Evolutionary conservation across 2,329 filamentous ascomycete genomes (phyloP), one percentile per base, ranked within the genome.

Genomic region (Trichoderma pleuroti): DNA sequence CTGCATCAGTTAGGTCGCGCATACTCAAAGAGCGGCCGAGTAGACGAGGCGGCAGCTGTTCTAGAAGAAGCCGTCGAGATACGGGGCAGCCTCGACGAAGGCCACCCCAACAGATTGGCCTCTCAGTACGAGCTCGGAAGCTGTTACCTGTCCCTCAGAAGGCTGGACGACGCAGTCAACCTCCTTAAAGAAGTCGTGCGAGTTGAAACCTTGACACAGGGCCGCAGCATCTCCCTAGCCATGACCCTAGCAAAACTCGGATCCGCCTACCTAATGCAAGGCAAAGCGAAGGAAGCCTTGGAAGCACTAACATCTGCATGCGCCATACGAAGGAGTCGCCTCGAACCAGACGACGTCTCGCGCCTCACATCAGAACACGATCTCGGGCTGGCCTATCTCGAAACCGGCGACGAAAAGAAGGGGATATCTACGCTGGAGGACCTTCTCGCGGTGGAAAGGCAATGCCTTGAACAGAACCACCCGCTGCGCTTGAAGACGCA

Each of bases 41-140:
- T 32, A 4, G 11, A 14, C 4, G 59, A 64, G 3, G 63, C 56
- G 6, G 10, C 64, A 21, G 21, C 10, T 18, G 10, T 56, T 32
- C 30, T 69, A 10, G 66, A 61, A 21, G 54, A 70, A 4, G 65
- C 61, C 1, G 46, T 71, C 12, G n/a, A 39, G 10, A 12, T 62
- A 21, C 36, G 49, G 4, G 14, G 8, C 24, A 21, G 24, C 11
- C 42, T 59, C 16, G 57, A 63, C 18, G 34, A 69, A 18, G 36
- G 39, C 5, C 24, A 68, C 24, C 64, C 52, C 5, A 28, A 56
- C 16, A 46, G 28, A 4, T 32, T 71, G 24, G 39, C 62, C 1
- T 71, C 64, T 2, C 63, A 71, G 26, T 46, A 71, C n/a, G 64
- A 71, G 14, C 70, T 71, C 18, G 70, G 54, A 36, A 62, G 56